A percentile compares a stretch with the other conserved stretches of the same genome.
Conservation (phyloP, 164 flowering plant genomes). For the Echeveria elegans region DNA sequence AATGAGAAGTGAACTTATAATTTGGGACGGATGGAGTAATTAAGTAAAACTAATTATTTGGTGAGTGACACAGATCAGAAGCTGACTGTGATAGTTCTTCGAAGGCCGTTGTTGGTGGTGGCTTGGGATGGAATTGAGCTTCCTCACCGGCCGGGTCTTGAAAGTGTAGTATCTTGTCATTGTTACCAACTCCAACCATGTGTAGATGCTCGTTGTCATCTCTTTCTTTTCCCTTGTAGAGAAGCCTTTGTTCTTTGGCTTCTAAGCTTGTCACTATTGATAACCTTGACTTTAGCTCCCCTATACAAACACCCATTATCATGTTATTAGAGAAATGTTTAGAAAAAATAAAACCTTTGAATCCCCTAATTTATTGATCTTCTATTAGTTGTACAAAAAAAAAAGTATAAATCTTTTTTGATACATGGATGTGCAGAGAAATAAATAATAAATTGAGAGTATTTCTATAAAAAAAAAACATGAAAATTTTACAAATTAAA, state of each 20-base stretch:
- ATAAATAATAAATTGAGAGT: no score
- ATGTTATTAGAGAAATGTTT: no score
- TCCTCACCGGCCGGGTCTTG: conserved; percentile 72
- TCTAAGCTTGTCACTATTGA: conserved; percentile 55
- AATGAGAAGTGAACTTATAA: no score
- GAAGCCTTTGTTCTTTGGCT: conserved; percentile 62
- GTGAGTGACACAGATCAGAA: neutral
- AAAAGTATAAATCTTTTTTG: no score
- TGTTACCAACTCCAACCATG: conserved; percentile 80
- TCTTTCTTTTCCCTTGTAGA: conserved; percentile 79
- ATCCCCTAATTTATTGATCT: no score
- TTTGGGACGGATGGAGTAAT: no score
- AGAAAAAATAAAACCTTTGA: no score
- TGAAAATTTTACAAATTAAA: no score
- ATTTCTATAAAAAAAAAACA: conserved; percentile 36
- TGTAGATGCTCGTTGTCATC: conserved; percentile 64
- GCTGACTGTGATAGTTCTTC: neutral
- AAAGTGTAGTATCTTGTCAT: conserved; percentile 57
- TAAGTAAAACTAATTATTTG: no score
- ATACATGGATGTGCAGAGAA: no score
- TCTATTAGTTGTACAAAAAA: neutral
- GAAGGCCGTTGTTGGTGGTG: neutral
- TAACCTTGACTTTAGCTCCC: conserved; percentile 66
- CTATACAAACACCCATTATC: conserved; percentile 18
- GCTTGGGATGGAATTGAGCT: conserved; percentile 29